These are phyloP conservation scores for Paraphoma chrysanthemicola DNA, from an alignment of 2,329 filamentous ascomycete species.

Conservation along the genomic window DNA sequence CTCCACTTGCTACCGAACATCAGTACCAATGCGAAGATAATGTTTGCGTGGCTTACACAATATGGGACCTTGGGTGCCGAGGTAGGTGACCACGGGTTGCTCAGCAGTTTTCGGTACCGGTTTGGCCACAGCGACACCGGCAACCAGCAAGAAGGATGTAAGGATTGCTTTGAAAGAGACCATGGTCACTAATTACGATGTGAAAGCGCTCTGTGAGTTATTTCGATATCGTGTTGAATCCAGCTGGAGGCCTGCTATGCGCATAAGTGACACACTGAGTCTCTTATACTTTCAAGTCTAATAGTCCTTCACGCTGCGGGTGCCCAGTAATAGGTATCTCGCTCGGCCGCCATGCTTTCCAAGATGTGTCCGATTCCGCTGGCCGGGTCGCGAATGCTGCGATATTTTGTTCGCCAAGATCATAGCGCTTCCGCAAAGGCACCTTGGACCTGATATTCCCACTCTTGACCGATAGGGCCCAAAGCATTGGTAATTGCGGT, in stretches of 20 bases:
- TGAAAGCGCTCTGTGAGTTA: neutral
- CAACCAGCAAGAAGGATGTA: conserved; percentile 22
- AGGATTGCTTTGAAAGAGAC: conserved; percentile 29
- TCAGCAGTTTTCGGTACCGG: conserved; percentile 28
- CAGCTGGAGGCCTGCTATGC: neutral
- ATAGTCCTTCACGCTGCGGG: neutral
- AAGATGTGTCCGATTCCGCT: conserved; percentile 14
- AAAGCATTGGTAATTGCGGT: conserved; percentile 17
- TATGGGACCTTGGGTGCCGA: conserved; percentile 40
- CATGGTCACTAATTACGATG: conserved; percentile 18
- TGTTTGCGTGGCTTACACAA: conserved; percentile 18
- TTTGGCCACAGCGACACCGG: conserved; percentile 21
- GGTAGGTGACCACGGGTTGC: conserved; percentile 39
- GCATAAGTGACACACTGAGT: neutral
- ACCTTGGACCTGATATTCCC: neutral
- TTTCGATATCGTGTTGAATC: too few species aligned
- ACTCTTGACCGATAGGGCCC: conserved; percentile 9
- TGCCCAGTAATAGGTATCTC: neutral
- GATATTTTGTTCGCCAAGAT: conserved; percentile 1
- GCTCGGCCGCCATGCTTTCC: conserved; percentile 22
- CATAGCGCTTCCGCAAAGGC: conserved; percentile 1
- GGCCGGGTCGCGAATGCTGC: conserved; percentile 7
- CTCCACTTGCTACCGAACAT: conserved; percentile 25
- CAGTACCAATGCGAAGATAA: neutral
- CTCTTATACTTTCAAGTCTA: conserved; percentile 1